Evolutionary conservation across 345 rosid genomes (phyloP), one percentile per base, ranked within the genome.

Genomic region (Cochlearia excelsa): DNA sequence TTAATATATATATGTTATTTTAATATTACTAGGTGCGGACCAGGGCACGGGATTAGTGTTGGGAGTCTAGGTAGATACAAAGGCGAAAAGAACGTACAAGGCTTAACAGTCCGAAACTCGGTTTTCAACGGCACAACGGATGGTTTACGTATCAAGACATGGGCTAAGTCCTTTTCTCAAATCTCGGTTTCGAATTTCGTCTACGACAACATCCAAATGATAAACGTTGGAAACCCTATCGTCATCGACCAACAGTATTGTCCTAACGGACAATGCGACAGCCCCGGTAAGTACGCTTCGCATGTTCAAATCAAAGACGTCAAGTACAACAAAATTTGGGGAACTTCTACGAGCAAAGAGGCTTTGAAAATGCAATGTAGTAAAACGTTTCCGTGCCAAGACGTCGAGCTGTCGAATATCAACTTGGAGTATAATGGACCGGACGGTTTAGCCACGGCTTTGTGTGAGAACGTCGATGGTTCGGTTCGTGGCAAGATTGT

Each of bases 321-420:
- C 0, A 73, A 46, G 16, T 76, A 48, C 11, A 54, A 37, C 29
- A 59, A 52, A 6, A 69, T 75, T 7, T 38, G 80, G 80, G 82
- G 80, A 28, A 72, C 80, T 30, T 79, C 82, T 3, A 34, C 46
- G 7, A 51, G 33, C 11, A 48, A 29, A 47, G 69, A 60, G 16
- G 80, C 80, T 42, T 65, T 79, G 46, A 59, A 51, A 26, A 27
- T 79, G 39, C 30, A 67, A 6, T 76, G 80, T 63, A 79, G 82
- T 52, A 27, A 38, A 5, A 4, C 6, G 30, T 64, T 38, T 45
- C 78, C 74, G 29, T 76, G 82, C 66, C 44, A 46, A 16, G 37
- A 57, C 28, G 28, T 79, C 35, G 58, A 54, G 69, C 53, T 79
- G 6, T 73, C 67, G 7, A 26, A 76, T 38, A 76, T 76, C 40